Evolutionary conservation across 202 grass and related monocot genomes (phyloP).

Genomic region (Panicum hallii): DNA sequence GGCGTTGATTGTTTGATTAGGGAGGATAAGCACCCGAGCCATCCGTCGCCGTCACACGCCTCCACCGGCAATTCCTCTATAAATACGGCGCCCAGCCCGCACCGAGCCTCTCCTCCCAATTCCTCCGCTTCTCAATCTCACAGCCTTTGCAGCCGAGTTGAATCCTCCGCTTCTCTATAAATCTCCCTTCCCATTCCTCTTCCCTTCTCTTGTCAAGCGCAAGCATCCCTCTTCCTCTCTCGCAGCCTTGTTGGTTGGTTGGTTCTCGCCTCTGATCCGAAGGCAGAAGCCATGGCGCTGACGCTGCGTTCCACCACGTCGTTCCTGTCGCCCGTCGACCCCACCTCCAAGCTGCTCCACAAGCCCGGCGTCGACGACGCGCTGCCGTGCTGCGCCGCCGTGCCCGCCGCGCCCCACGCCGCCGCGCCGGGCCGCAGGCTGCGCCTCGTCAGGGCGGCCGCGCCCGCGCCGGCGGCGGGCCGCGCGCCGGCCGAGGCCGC

Average conservation of each 20-base stretch:
- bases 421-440: conserved; percentile 30
- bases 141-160: not conserved
- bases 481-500: not conserved
- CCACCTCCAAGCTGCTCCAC: conserved; percentile 54
- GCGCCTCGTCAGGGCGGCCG: not conserved
- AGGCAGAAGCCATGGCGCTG: conserved; percentile 60
- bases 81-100: conserved; percentile 32
- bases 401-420: conserved; percentile 24
- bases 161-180: not conserved
- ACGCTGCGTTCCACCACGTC: conserved; percentile 65
- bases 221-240: not conserved
- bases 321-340: conserved; percentile 58
- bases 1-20: not conserved
- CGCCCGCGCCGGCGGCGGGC: conserved; percentile 19
- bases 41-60: conserved; percentile 25
- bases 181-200: conserved; percentile 1
- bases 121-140: not conserved
- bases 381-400: conserved; percentile 39
- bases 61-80: conserved; percentile 38
- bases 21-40: conserved; percentile 29
- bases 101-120: conserved; percentile 5
- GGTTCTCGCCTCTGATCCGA: not conserved
- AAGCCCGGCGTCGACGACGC: conserved; percentile 49
- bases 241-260: not conserved
- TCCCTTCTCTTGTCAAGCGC: not conserved